phyloP scores from a whole-genome alignment of 768 basidiomycete genomes.

The Amanita jacksonii region DNA sequence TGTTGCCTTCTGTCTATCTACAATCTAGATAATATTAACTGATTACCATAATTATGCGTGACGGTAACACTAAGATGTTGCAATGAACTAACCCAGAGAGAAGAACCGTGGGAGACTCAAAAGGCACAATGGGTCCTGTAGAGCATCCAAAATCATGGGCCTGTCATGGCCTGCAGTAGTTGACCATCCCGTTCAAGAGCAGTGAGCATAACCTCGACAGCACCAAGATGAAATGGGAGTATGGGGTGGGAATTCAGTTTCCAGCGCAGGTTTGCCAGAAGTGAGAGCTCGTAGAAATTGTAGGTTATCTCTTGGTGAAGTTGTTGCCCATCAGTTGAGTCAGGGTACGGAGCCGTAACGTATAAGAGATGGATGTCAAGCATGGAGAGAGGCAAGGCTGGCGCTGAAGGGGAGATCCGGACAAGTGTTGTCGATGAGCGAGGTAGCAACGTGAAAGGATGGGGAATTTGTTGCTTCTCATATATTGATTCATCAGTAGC shows the following conservation, averaged over 20 bases:
- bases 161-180: background rate
- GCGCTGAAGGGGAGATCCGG: constrained; percentile 35
- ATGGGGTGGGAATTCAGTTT: constrained; percentile 38
- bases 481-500: background rate
- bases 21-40: too few relatives aligned
- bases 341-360: constrained; percentile 28
- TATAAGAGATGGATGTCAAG: constrained; percentile 57
- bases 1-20: background rate
- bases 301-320: constrained; percentile 48
- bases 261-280: constrained; percentile 45
- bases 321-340: constrained; percentile 17
- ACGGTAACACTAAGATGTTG: too few relatives aligned
- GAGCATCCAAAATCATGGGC: constrained; percentile 1
- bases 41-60: too few relatives aligned
- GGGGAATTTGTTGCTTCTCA: constrained; percentile 9
- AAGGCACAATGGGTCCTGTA: too few relatives aligned
- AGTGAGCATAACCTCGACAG: constrained; percentile 52
- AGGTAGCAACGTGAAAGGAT: constrained; percentile 40
- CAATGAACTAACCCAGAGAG: too few relatives aligned
- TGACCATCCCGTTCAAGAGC: constrained; percentile 28
- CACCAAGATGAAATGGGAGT: constrained; percentile 68
- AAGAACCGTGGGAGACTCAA: too few relatives aligned
- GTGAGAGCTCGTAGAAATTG: constrained; percentile 61
- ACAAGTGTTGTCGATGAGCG: constrained; percentile 50
- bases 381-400: constrained; percentile 37